phyloP scores from a whole-genome alignment of 2,329 filamentous ascomycete genomes.

The Alternaria brassicicola region DNA sequence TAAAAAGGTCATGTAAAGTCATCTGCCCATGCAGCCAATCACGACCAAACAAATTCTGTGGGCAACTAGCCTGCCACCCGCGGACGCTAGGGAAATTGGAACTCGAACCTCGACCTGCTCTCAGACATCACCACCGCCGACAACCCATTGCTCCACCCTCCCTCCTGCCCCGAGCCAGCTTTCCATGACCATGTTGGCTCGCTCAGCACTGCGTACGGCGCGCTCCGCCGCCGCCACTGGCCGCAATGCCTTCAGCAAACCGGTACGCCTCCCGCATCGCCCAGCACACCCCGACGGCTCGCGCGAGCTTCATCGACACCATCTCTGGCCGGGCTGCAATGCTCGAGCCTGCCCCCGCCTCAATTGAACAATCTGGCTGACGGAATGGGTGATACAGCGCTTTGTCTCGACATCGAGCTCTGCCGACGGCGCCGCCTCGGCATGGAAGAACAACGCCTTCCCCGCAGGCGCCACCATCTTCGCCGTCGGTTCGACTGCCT shows the following conservation, averaged over 20 bases:
- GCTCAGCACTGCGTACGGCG: slow-evolving; percentile 87
- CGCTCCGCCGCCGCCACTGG: slow-evolving; percentile 84
- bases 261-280: slow-evolving; percentile 51
- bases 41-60: neutral
- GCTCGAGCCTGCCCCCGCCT: slow-evolving; percentile 20
- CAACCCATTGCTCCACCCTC: slow-evolving; percentile 45
- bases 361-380: slow-evolving; percentile 42
- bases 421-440: slow-evolving; percentile 73
- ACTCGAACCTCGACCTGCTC: slow-evolving; percentile 13
- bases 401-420: slow-evolving; percentile 73
- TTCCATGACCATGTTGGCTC: slow-evolving; percentile 80
- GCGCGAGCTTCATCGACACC: slow-evolving; percentile 34
- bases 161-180: slow-evolving; percentile 47
- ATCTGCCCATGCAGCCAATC: neutral
- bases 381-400: slow-evolving; percentile 52
- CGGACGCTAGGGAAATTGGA: neutral
- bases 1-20: neutral
- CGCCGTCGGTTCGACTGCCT: slow-evolving; percentile 87
- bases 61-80: neutral
- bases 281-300: slow-evolving; percentile 32
- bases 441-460: slow-evolving; percentile 83
- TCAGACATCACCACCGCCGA: slow-evolving; percentile 36
- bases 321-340: slow-evolving; percentile 23
- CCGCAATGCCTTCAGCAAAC: slow-evolving; percentile 61
- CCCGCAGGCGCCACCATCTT: slow-evolving; percentile 84